Base-by-base conservation (phyloP, 768 basidiomycete species). In the Russula earlei region DNA sequence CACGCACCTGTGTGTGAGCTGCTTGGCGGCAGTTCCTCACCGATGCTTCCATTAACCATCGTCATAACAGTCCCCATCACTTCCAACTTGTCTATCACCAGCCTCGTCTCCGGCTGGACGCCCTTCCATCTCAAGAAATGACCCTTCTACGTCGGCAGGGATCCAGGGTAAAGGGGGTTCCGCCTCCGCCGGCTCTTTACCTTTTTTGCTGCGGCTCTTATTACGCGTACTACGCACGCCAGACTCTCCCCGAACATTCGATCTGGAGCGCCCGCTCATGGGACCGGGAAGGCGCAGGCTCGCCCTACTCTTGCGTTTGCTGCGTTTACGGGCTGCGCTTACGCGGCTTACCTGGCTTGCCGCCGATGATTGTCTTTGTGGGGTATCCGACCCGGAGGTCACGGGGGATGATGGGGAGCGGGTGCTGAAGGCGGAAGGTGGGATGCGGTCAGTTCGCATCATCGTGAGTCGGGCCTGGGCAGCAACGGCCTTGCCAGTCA, bases 301-400 rank as follows among this genome's bases (percentile, higher is more conserved):
- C 22, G 80, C 77, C 61, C 83, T 80, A 5, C 85, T 86, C 8
- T 79, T 74, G 1, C 84, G 75, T 41, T 74, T 72, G 66, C 83
- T 85, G 38, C 86, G 77, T 55, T 71, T 77, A 55, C 79, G 78
- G 1, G 88, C 87, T 5, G 87, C 82, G 5, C 76, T 75, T 3
- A 90, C 74, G 8, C 76, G 73, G 36, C 74, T 73, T 33, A 66
- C 25, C 31, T 72, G 65, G 49, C 71, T 75, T 14, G 65, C 22
- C 2, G n/a, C 20, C 0, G 55, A 47, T 15, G 20, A 15, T 4
- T 34, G 58, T 27, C 42, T 34, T 22, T 41, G 38, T 9, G 17
- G 36, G 17, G 10, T 20, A 15, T 29, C 36, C 1, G 46, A 34
- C 12, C 11, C 24, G 8, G 34, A 36, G n/a, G 19, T 47, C 14